phyloP scores from a whole-genome alignment of 495 filamentous ascomycete species.

The Penicillium steckii region DNA sequence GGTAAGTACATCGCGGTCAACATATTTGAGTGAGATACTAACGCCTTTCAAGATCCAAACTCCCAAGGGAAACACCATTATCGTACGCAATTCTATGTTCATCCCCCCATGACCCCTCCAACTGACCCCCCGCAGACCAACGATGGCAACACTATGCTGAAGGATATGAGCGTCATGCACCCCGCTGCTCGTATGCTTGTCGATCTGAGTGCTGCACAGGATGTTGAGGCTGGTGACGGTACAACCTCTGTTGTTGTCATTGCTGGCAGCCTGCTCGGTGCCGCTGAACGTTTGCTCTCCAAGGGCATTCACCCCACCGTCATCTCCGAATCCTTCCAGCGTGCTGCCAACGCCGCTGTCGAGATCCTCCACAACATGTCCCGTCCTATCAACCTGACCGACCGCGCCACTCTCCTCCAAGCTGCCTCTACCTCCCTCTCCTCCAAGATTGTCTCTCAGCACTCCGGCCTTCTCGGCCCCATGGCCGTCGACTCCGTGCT shows the following conservation, averaged over 20 bases:
- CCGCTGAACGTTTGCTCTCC: conserved; percentile 80
- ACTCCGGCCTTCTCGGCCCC: conserved; percentile 86
- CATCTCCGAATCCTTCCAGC: conserved; percentile 96
- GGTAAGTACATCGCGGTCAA: conserved; percentile 38
- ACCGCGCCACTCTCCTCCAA: conserved; percentile 87
- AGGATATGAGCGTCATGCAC: conserved; percentile 98
- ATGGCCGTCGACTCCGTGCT: conserved; percentile 97
- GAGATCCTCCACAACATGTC: conserved; percentile 93
- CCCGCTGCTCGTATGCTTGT: conserved; percentile 98
- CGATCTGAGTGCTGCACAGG: conserved; percentile 92
- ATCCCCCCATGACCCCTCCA: conserved; percentile 14
- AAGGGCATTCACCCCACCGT: conserved; percentile 98
- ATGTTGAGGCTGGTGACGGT: conserved; percentile 97
- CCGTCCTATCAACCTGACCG: conserved; percentile 83
- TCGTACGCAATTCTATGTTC: conserved; percentile 47
- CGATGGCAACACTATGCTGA: conserved; percentile 98
- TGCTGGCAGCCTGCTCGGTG: conserved; percentile 88
- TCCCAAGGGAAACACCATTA: conserved; percentile 93
- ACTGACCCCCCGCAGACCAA: conserved; percentile 64
- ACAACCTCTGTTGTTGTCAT: conserved; percentile 98
- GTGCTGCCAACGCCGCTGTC: conserved; percentile 84
- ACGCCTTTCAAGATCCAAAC: conserved; percentile 69
- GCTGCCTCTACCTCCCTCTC: conserved; percentile 96
- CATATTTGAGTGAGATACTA: conserved; percentile 14
- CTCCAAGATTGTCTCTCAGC: conserved; percentile 97